phyloP scores from a whole-genome alignment of 192 early-diverging fungal species.

The Entomortierella beljakovae region DNA sequence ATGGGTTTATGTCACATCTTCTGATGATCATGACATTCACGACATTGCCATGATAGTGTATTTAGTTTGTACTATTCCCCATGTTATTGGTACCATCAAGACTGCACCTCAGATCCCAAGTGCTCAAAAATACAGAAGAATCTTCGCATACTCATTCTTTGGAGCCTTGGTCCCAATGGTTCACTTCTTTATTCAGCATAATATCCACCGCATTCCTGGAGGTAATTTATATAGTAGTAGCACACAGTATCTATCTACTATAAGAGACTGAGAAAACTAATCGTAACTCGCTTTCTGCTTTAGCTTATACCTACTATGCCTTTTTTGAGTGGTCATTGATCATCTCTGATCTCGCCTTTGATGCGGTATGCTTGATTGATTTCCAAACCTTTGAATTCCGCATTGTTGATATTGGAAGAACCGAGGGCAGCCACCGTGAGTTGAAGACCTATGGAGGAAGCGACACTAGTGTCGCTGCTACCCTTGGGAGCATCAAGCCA shows the following conservation, averaged over 20 bases:
- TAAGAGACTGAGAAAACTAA: background rate
- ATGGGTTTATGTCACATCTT: constrained; percentile 86
- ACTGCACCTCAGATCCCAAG: constrained; percentile 58
- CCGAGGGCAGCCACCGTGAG: constrained; percentile 24
- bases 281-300: background rate
- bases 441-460: constrained; percentile 49
- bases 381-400: constrained; percentile 66
- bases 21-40: constrained; percentile 83
- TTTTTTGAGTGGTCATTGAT: constrained; percentile 90
- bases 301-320: constrained; percentile 82
- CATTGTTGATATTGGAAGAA: constrained; percentile 55
- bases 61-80: constrained; percentile 80
- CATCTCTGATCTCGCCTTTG: constrained; percentile 80
- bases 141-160: constrained; percentile 73
- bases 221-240: constrained; percentile 48
- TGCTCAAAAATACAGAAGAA: constrained; percentile 64
- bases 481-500: constrained; percentile 26
- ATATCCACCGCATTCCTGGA: constrained; percentile 77
- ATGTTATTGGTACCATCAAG: constrained; percentile 73
- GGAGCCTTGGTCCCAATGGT: constrained; percentile 78
- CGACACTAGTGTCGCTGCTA: constrained; percentile 6
- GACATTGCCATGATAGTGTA: constrained; percentile 87
- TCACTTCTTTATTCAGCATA: constrained; percentile 83
- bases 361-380: constrained; percentile 78
- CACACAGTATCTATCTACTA: background rate